phyloP scores from a whole-genome alignment of 2,329 filamentous ascomycete species.

The Aspergillus transmontanensis region DNA sequence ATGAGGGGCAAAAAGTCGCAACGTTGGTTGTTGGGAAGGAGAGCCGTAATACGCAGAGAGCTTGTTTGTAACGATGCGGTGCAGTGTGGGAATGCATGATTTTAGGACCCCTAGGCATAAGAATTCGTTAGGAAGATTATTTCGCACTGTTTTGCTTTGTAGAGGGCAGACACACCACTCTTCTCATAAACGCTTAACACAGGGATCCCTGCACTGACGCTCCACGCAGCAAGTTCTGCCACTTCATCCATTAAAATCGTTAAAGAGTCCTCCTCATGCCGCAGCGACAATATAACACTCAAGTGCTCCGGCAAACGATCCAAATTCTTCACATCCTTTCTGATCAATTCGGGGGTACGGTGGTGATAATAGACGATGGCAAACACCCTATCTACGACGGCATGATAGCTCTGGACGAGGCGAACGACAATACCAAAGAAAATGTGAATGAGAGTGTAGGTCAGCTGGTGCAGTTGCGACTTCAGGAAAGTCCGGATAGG shows the following conservation, averaged over 20 bases:
- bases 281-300: slow-evolving; percentile 79
- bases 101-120: slow-evolving; percentile 73
- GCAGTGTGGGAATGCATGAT: slow-evolving; percentile 81
- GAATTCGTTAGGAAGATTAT: slow-evolving; percentile 5
- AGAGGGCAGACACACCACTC: slow-evolving; percentile 64
- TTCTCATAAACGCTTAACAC: slow-evolving; percentile 89
- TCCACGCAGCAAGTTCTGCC: slow-evolving; percentile 91
- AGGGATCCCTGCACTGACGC: slow-evolving; percentile 83
- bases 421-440: slow-evolving; percentile 89
- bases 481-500: slow-evolving; percentile 49
- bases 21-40: slow-evolving; percentile 62
- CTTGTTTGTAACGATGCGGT: slow-evolving; percentile 76
- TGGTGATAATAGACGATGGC: slow-evolving; percentile 93
- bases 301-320: slow-evolving; percentile 79
- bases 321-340: slow-evolving; percentile 77
- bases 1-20: slow-evolving; percentile 74
- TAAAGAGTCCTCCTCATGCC: slow-evolving; percentile 70
- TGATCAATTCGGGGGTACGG: slow-evolving; percentile 88
- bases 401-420: slow-evolving; percentile 76
- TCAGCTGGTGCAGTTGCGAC: slow-evolving; percentile 46
- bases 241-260: slow-evolving; percentile 87
- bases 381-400: slow-evolving; percentile 73
- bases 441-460: slow-evolving; percentile 61
- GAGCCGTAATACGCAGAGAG: slow-evolving; percentile 86
- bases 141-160: background rate